Conservation (phyloP, 441 rosid species). For the Dalechampia spathulata region DNA sequence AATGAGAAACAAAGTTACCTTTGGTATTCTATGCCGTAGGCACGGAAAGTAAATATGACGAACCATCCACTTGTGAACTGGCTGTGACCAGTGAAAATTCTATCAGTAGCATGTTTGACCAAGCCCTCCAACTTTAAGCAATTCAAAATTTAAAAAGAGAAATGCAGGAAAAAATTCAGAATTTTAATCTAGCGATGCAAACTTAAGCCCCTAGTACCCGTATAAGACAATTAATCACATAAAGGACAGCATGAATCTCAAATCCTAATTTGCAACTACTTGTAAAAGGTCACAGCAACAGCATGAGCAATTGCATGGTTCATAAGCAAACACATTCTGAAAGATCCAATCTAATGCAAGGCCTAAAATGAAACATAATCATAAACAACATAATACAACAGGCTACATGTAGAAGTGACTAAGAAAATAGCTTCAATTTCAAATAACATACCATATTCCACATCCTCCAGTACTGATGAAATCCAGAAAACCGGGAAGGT, state of each 20-base stretch:
- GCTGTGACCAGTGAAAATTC: constrained; percentile 42
- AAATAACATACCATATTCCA: constrained; percentile 91
- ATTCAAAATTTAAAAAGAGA: too few species aligned
- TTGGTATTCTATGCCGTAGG: constrained; percentile 66
- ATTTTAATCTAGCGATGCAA: too few species aligned
- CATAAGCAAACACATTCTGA: constrained; percentile 2
- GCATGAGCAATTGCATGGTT: background rate
- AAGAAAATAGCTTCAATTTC: constrained; percentile 1
- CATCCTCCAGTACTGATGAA: constrained; percentile 92
- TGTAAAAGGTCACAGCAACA: background rate
- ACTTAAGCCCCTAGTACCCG: too few species aligned
- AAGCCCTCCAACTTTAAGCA: too few species aligned
- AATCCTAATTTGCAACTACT: background rate
- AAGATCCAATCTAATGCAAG: background rate
- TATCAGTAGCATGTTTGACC: constrained; percentile 17
- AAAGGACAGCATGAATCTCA: background rate
- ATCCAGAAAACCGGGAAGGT: constrained; percentile 24
- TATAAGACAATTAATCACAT: background rate
- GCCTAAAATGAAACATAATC: too few species aligned
- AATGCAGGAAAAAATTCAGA: too few species aligned
- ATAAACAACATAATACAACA: background rate
- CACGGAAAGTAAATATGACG: constrained; percentile 95
- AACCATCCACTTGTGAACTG: constrained; percentile 99
- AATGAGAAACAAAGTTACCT: constrained; percentile 39
- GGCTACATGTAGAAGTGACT: background rate